Evolutionary conservation across 2,329 filamentous ascomycete species (phyloP), one percentile per base, ranked within the genome.

Genomic region (Nakataea oryzae): DNA sequence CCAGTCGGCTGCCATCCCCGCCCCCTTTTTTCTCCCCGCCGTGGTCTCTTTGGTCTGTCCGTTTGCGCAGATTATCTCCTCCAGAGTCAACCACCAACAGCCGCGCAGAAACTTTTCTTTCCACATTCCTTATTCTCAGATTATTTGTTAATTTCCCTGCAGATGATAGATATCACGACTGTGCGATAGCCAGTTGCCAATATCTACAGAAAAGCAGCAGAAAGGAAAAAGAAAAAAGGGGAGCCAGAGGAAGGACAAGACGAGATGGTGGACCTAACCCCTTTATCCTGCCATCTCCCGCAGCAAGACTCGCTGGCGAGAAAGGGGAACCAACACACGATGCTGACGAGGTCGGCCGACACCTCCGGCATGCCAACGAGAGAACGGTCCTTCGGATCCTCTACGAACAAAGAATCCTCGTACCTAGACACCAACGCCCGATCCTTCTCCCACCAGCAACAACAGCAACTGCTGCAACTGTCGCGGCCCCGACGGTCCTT

Each of bases 391-490:
- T n/a, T n/a, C 41, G 41, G 21, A 8, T 9, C 41, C 5, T 50
- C 41, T 8, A 9, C 41, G 17, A 50, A 13, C 21, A 17, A 50
- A n/a, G 41, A 3, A 50, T 17, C 41, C 41, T 50, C 41, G 41
- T n/a, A 50, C 41, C 17, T n/a, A 6, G 24, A 13, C 3, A 50
- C 41, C 41, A 50, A 50, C 41, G 41, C 41, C 2, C 41, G 41
- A n/a, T 6, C 41, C 67, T 61, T 57, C 60, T 32, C 56, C 58
- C 56, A 50, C 62, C 62, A 63, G 65, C 54, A 61, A 69, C 54
- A 58, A 32, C 63, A 59, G 34, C 24, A 47, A 32, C 41, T n/a
- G 24, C 41, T n/a, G 41, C 21, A 3, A 9, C 11, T 12, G 30
- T 32, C 41, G 41, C 41, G 41, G 41, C 41, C 41, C 21, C 41